These are phyloP conservation scores for Bromus sterilis DNA, from an alignment of 176 grass and related monocot genomes.

Conservation along the genomic window DNA sequence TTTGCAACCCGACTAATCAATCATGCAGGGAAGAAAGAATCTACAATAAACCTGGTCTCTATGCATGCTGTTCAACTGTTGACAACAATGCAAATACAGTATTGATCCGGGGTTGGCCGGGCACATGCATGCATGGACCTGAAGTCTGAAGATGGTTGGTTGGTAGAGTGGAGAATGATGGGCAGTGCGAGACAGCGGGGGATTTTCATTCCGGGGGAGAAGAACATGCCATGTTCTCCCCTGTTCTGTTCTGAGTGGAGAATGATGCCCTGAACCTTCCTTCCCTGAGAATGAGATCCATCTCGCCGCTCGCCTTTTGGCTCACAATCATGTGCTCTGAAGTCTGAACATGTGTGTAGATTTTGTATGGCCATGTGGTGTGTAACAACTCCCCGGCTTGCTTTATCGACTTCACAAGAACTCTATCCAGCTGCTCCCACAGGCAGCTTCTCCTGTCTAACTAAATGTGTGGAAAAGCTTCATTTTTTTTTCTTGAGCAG, in stretches of 20 bases:
- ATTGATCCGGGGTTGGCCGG: neutral
- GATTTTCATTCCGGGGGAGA: neutral
- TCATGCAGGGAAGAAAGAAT: neutral
- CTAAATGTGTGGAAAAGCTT: no score
- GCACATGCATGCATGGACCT: slow-evolving; percentile 14
- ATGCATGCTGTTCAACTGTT: neutral
- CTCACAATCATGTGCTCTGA: neutral
- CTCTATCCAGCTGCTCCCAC: no score
- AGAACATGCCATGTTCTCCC: neutral
- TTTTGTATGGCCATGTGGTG: no score
- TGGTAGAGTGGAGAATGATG: neutral
- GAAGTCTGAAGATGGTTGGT: neutral
- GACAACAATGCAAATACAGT: neutral
- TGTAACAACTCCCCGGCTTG: no score
- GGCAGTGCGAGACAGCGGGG: neutral
- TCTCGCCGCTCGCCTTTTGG: neutral
- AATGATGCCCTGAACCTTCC: neutral
- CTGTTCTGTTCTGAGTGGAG: neutral
- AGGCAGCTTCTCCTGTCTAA: no score
- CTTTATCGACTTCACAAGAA: no score
- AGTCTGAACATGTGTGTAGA: no score
- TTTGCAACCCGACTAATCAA: neutral
- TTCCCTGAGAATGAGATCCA: neutral
- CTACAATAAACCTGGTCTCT: neutral
- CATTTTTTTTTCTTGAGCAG: no score